These are phyloP conservation scores for Saposhnikovia divaricata DNA, from an alignment of 129 eudicot species.

Conservation along the genomic window DNA sequence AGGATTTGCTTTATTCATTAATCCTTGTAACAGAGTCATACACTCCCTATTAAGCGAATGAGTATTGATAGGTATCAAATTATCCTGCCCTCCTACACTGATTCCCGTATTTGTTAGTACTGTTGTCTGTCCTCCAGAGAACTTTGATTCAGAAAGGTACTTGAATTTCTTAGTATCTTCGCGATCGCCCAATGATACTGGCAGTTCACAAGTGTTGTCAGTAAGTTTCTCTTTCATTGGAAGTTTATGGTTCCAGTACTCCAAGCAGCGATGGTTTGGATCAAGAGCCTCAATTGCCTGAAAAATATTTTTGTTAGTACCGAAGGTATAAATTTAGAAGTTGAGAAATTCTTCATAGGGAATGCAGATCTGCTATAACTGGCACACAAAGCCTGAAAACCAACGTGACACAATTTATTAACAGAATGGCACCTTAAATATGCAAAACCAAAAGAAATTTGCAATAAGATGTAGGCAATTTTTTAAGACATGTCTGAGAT, in stretches of 20 bases:
- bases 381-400: not conserved
- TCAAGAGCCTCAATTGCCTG: conserved; percentile 55
- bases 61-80: not conserved
- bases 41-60: conserved; percentile 5
- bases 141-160: conserved; percentile 6
- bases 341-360: not conserved
- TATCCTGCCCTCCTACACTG: not conserved
- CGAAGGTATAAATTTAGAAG: not conserved
- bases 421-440: not conserved
- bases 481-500: not conserved
- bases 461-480: not conserved
- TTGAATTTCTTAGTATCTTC: conserved; percentile 8
- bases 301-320: conserved; percentile 2
- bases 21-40: conserved; percentile 16
- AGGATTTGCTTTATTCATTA: conserved; percentile 25
- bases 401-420: not conserved
- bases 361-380: not conserved
- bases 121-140: conserved; percentile 7
- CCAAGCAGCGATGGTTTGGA: conserved; percentile 32
- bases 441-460: not conserved
- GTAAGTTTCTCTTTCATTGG: conserved; percentile 1
- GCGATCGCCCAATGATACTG: not conserved
- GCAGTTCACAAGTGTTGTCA: not conserved
- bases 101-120: conserved; percentile 3
- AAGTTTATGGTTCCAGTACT: conserved; percentile 38